Base-by-base conservation (phyloP, 2,329 filamentous ascomycete genomes). In the Colletotrichum gloeosporioides region DNA sequence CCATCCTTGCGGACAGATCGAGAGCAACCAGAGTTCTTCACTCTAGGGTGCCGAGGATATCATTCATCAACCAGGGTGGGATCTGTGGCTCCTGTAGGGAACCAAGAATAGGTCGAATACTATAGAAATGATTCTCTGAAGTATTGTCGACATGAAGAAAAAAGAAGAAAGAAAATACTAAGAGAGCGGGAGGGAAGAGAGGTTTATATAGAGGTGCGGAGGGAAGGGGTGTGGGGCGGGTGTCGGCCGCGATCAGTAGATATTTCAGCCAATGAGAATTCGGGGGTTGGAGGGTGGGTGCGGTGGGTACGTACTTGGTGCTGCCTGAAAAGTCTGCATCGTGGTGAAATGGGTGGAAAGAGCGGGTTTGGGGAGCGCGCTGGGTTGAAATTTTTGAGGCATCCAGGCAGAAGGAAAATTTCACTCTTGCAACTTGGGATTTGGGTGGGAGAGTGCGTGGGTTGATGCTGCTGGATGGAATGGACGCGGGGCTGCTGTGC, bases 41-140 rank as follows among this genome's bases (percentile, higher is more conserved):
- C 95, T 96, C 94, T 95, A 92, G 93, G 94, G 94, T 89, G 90
- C 90, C 92, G 95, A 95, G 94, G 95, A 95, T 93, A 91, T 95
- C 83, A 87, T 86, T 98, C 95, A 97, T 98, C 95, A 95, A 94
- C 95, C 95, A 95, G 95, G 94, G 93, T 96, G 92, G 92, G 92
- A 92, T 95, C 94, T 96, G 94, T 96, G 92, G 95, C 96, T 98
- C 90, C 90, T 94, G 92, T 96, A 91, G 92, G 92, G 92, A 96
- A 94, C 93, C 95, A 94, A 97, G 95, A 95, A 92, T 91, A 90
- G 91, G 94, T 96, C 93, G 93, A 95, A 91, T 93, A 96, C 96
- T 98, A 96, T 96, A 98, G 94, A 98, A 98, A 95, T 95, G 95
- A 96, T 96, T 96, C 95, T 95, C 87, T 76, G 74, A 76, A 76